These are phyloP conservation scores for Buddleja alternifolia DNA, from an alignment of 257 asterid species.

Conservation along the genomic window DNA sequence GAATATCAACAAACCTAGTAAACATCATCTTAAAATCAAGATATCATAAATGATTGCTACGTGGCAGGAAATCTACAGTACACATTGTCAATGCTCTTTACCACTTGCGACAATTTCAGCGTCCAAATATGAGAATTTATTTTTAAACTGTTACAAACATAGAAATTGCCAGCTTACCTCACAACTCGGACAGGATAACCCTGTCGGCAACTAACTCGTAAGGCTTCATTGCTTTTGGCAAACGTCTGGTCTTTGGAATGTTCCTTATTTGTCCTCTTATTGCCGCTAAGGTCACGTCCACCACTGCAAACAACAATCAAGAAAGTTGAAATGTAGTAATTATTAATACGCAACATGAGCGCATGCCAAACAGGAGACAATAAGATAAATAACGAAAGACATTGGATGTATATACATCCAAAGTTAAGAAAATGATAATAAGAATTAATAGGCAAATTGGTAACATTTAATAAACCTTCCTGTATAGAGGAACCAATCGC, in stretches of 20 bases:
- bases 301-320: conserved; percentile 67
- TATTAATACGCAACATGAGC: conserved; percentile 1
- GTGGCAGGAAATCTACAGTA: neutral
- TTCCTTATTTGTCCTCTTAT: conserved; percentile 76
- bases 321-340: conserved; percentile 12
- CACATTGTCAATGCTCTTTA: neutral
- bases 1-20: neutral
- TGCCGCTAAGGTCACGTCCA: conserved; percentile 90
- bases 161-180: conserved; percentile 54
- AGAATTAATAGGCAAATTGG: neutral
- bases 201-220: conserved; percentile 76
- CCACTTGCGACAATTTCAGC: neutral
- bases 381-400: neutral
- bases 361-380: conserved; percentile 10
- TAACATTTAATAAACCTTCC: conserved; percentile 63
- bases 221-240: conserved; percentile 65
- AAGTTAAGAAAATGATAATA: neutral
- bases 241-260: conserved; percentile 87
- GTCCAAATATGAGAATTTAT: conserved; percentile 7
- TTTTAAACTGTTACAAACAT: neutral
- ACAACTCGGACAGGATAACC: conserved; percentile 98
- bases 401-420: neutral
- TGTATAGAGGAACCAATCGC: conserved; percentile 95
- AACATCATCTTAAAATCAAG: neutral
- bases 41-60: neutral